Base-by-base conservation (phyloP, 179 eudicot genomes). In the Corrigiola litoralis region DNA sequence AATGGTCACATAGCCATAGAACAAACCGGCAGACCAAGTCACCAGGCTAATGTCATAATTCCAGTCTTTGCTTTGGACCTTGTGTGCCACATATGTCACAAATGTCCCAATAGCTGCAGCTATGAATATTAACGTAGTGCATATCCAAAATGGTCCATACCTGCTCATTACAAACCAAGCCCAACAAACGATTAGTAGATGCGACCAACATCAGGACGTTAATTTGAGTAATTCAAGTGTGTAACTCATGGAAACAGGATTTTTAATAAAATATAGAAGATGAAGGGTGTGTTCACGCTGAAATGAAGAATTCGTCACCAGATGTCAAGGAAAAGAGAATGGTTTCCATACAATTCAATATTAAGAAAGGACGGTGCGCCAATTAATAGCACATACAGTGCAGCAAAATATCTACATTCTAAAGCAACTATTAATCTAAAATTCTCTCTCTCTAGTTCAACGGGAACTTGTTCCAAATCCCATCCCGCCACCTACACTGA, bases 61-160 rank as follows among this genome's bases (percentile, higher is more conserved):
- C 86, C 87, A 94, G 28, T 87, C 97, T 71, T 87, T 86, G 57
- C 83, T 78, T 54, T 86, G 89, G 57, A 90, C 67, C 85, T 90
- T 90, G 87, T 87, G 85, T 45, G 97, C 84, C 68, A 94, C 53
- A 45, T 84, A 94, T 29, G 99, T 90, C 29, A 86, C 96, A 80
- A 94, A 87, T 65, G 99, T 94, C 59, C 97, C 89, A 58, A 90
- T 94, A 52, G 91, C 62, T 66, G 99, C 97, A 5, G 99, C 99
- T 40, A 94, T 94, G 74, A 91, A 94, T 71, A 94, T 88, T 63
- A 94, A 73, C 31, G 99, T 90, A 59, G 94, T 84, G 85, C 97
- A 90, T 61, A 90, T 94, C 97, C 99, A 94, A 75, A 90, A 90
- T 42, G 99, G 99, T 67, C 97, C 99, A 70, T 94, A 94, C 79